These are phyloP conservation scores for Metschnikowia lunata DNA, from an alignment of 805 yeast genomes.

Conservation along the genomic window DNA sequence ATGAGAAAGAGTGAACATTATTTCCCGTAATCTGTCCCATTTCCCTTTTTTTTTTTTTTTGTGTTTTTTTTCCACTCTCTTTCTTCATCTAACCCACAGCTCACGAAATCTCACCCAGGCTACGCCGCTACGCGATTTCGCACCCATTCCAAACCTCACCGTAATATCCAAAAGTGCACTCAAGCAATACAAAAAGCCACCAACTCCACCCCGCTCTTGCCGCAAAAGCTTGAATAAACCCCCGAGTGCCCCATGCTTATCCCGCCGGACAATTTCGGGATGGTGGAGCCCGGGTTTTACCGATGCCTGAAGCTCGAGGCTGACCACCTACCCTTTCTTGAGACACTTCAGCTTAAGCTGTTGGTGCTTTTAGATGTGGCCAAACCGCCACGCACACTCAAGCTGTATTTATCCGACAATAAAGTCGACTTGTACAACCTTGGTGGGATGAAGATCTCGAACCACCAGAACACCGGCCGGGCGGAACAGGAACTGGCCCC, in stretches of 20 bases:
- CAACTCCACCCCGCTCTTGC: no score
- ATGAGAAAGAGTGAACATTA: no score
- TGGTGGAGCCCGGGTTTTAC: slow-evolving; percentile 81
- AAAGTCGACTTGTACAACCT: slow-evolving; percentile 48
- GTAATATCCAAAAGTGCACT: no score
- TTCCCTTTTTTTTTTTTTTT: no score
- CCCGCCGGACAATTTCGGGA: slow-evolving; percentile 89
- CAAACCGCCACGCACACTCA: slow-evolving; percentile 69
- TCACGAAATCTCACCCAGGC: no score
- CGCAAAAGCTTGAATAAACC: no score
- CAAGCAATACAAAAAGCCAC: no score
- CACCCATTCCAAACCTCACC: no score
- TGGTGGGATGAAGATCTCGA: slow-evolving; percentile 40
- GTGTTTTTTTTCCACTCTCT: no score
- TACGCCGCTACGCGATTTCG: no score
- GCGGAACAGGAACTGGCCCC: slow-evolving; percentile 4
- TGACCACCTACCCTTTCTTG: slow-evolving; percentile 71
- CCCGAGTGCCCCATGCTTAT: slow-evolving; percentile 54
- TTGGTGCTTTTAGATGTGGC: slow-evolving; percentile 80
- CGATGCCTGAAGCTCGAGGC: slow-evolving; percentile 77
- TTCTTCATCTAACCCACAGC: no score
- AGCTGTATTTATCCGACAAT: slow-evolving; percentile 57
- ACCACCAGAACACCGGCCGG: slow-evolving; percentile 27
- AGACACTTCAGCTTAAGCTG: slow-evolving; percentile 63
- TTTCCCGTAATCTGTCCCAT: no score